These are phyloP conservation scores for Coemansia reversa DNA, from an alignment of 192 early-diverging fungal species.

Conservation along the genomic window DNA sequence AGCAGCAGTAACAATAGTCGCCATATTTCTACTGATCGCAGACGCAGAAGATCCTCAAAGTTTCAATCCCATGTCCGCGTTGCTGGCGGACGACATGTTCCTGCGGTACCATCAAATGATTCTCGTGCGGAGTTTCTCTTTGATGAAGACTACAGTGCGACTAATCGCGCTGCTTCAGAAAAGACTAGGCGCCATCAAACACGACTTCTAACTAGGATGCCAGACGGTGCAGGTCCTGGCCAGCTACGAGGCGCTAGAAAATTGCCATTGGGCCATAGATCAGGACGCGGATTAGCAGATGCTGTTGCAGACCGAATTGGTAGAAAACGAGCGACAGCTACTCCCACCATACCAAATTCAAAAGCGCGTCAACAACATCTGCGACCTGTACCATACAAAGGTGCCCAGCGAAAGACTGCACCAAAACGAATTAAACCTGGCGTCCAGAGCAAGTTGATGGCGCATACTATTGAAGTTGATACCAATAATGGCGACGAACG, in stretches of 20 bases:
- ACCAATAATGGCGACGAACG: neutral
- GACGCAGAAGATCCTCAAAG: neutral
- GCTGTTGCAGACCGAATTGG: constrained; percentile 14
- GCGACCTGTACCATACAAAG: neutral
- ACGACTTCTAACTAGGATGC: constrained; percentile 14
- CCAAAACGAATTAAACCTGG: constrained; percentile 19
- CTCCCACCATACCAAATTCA: neutral
- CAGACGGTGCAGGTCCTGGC: neutral
- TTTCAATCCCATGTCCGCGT: neutral
- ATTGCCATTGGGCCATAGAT: neutral
- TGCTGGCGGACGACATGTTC: neutral
- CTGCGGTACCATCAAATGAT: neutral
- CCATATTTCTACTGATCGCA: neutral
- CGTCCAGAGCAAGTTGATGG: neutral
- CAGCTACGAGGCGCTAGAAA: neutral
- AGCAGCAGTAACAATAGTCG: neutral
- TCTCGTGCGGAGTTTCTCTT: constrained; percentile 33
- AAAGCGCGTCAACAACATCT: neutral
- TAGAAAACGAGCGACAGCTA: neutral
- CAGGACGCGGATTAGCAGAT: constrained; percentile 8
- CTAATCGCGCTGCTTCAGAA: neutral
- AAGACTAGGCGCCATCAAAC: constrained; percentile 21
- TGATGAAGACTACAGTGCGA: constrained; percentile 24
- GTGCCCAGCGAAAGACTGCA: constrained; percentile 10
- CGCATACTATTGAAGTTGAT: neutral